Conservation (phyloP, 805 yeast species). For the Candida mattraensis region DNA sequence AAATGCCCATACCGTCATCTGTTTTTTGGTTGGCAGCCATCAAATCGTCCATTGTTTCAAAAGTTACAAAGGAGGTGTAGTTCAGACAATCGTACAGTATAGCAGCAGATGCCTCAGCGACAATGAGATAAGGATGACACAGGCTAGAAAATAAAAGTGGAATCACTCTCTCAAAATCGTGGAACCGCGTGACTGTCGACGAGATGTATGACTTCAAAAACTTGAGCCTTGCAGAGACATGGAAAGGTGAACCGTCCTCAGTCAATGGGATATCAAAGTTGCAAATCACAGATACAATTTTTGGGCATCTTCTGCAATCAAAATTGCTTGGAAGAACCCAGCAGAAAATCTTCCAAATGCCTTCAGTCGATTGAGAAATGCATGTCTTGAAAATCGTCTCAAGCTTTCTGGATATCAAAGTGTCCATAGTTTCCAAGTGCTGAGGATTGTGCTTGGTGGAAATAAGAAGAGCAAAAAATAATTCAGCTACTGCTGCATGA, state of each 20-base stretch:
- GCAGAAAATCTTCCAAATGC: slow-evolving; percentile 72
- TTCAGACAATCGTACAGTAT: slow-evolving; percentile 43
- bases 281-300: slow-evolving; percentile 44
- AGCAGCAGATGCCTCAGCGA: slow-evolving; percentile 66
- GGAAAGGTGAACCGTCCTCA: slow-evolving; percentile 58
- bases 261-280: slow-evolving; percentile 47
- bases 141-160: slow-evolving; percentile 47
- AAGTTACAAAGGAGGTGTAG: slow-evolving; percentile 17
- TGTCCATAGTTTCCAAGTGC: slow-evolving; percentile 41
- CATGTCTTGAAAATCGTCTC: slow-evolving; percentile 49
- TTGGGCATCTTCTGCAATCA: slow-evolving; percentile 66
- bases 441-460: slow-evolving; percentile 41
- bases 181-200: slow-evolving; percentile 39
- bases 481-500: slow-evolving; percentile 74
- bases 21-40: slow-evolving; percentile 36
- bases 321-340: slow-evolving; percentile 72
- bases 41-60: slow-evolving; percentile 37
- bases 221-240: slow-evolving; percentile 58
- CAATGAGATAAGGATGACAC: slow-evolving; percentile 70
- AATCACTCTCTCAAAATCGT: slow-evolving; percentile 45
- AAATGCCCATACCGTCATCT: slow-evolving; percentile 36
- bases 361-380: slow-evolving; percentile 69
- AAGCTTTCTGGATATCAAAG: slow-evolving; percentile 45
- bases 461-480: slow-evolving; percentile 61
- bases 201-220: slow-evolving; percentile 47